Evolutionary conservation across 176 grass and related monocot species (phyloP).

Genomic region (Puya raimondii): DNA sequence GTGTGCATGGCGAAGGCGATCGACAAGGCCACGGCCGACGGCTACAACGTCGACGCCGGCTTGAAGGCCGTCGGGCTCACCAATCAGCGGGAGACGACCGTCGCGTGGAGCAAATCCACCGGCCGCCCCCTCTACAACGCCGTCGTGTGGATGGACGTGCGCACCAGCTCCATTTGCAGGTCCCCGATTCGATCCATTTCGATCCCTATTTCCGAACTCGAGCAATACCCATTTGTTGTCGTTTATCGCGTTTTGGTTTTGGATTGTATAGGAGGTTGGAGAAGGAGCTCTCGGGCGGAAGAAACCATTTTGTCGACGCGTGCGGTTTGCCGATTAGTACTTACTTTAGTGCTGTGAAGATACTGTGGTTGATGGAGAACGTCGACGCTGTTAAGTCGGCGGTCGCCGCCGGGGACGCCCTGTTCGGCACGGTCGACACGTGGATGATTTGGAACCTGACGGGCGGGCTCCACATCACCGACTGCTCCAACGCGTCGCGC

Average conservation of each 20-base stretch:
- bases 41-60: conserved; percentile 41
- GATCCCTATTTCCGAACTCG: not conserved
- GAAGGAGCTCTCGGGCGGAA: conserved; percentile 56
- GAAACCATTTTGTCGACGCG: conserved; percentile 67
- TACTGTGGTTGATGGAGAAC: conserved; percentile 86
- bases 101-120: conserved; percentile 91
- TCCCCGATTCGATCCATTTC: not conserved
- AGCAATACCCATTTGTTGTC: not conserved
- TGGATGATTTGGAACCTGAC: conserved; percentile 99
- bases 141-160: conserved; percentile 96
- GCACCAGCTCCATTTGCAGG: conserved; percentile 82
- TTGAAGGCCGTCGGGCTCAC: conserved; percentile 76
- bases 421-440: conserved; percentile 85
- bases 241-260: not conserved
- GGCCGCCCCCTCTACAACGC: conserved; percentile 80
- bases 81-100: conserved; percentile 91
- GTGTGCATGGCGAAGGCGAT: conserved; percentile 52
- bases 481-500: conserved; percentile 81
- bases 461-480: conserved; percentile 72
- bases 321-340: conserved; percentile 86
- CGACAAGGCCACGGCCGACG: conserved; percentile 44
- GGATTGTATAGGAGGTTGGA: conserved; percentile 54
- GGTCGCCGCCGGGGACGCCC: conserved; percentile 43
- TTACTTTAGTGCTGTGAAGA: conserved; percentile 86
- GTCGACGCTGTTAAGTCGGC: conserved; percentile 65